Percentiles rank a stretch among this genome's conserved stretches.
phyloP scores from a whole-genome alignment of 352 stramenopile genomes.

The Phytopythium sindhum region DNA sequence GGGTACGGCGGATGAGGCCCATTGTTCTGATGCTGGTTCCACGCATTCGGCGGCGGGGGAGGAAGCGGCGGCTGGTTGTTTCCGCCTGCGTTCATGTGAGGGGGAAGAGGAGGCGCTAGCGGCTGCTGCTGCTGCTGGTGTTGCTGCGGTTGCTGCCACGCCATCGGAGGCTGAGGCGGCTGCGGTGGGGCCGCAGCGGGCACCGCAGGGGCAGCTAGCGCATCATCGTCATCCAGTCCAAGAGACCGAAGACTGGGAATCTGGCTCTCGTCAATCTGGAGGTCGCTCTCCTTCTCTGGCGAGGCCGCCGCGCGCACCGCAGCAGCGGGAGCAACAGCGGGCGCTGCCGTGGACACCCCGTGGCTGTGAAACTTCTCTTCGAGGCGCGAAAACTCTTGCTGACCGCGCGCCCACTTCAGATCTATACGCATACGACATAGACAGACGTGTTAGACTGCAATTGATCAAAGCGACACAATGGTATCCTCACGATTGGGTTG shows the following conservation, averaged over 20 bases:
- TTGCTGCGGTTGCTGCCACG: slow-evolving; percentile 10
- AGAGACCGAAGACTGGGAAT: slow-evolving; percentile 59
- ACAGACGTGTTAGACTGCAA: background rate
- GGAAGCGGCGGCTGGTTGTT: slow-evolving; percentile 5
- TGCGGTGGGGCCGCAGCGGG: slow-evolving; percentile 1
- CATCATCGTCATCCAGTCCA: slow-evolving; percentile 73
- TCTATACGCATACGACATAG: slow-evolving; percentile 20
- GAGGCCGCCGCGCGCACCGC: background rate
- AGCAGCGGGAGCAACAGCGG: slow-evolving; percentile 6
- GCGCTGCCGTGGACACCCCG: background rate
- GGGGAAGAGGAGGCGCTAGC: slow-evolving; percentile 20
- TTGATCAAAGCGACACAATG: background rate
- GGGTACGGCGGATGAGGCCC: slow-evolving; percentile 21
- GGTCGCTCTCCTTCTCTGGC: slow-evolving; percentile 39
- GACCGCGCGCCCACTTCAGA: slow-evolving; percentile 75
- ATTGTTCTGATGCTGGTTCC: slow-evolving; percentile 24
- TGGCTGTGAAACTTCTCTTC: slow-evolving; percentile 42
- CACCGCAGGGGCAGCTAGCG: background rate
- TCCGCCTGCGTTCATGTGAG: slow-evolving; percentile 9
- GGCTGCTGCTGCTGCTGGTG: slow-evolving; percentile 24
- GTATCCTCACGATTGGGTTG: background rate
- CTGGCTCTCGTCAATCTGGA: slow-evolving; percentile 60
- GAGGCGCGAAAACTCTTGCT: slow-evolving; percentile 67
- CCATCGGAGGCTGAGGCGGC: slow-evolving; percentile 11
- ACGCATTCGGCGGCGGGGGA: slow-evolving; percentile 26